A percentile compares a stretch with the other conserved stretches of the same genome.
phyloP scores from a whole-genome alignment of 1,284 basidiomycete genomes.

The Melampsora larici-populina region DNA sequence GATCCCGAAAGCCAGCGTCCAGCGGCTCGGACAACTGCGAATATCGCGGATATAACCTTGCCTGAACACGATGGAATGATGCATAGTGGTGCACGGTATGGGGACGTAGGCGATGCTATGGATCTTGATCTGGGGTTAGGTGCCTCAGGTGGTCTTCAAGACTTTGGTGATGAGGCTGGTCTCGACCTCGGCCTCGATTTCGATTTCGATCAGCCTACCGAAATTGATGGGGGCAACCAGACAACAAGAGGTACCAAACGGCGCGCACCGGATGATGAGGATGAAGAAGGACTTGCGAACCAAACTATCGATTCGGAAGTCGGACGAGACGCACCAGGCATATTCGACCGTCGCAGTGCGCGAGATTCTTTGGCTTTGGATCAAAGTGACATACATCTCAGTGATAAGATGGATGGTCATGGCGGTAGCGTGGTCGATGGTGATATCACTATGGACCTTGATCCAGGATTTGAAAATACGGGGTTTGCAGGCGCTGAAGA shows the following conservation, averaged over 20 bases:
- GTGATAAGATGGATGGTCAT: slow-evolving; percentile 18
- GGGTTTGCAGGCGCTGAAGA: neutral
- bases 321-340: slow-evolving; percentile 31
- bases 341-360: slow-evolving; percentile 22
- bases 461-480: slow-evolving; percentile 1
- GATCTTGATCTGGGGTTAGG: neutral
- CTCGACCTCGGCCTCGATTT: slow-evolving; percentile 1
- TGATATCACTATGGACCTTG: slow-evolving; percentile 14
- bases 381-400: slow-evolving; percentile 10
- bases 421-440: neutral
- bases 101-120: neutral
- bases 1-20: slow-evolving; percentile 10
- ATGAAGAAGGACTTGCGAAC: slow-evolving; percentile 6
- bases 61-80: slow-evolving; percentile 1
- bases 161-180: neutral
- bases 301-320: slow-evolving; percentile 36
- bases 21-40: slow-evolving; percentile 14
- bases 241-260: slow-evolving; percentile 10
- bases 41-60: slow-evolving; percentile 25
- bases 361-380: slow-evolving; percentile 12
- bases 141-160: neutral
- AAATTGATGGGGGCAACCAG: neutral
- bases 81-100: neutral
- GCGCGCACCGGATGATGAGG: neutral
- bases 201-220: neutral